Base-by-base conservation (phyloP, 2,329 filamentous ascomycete genomes). In the Mycosphaerella arachidis region DNA sequence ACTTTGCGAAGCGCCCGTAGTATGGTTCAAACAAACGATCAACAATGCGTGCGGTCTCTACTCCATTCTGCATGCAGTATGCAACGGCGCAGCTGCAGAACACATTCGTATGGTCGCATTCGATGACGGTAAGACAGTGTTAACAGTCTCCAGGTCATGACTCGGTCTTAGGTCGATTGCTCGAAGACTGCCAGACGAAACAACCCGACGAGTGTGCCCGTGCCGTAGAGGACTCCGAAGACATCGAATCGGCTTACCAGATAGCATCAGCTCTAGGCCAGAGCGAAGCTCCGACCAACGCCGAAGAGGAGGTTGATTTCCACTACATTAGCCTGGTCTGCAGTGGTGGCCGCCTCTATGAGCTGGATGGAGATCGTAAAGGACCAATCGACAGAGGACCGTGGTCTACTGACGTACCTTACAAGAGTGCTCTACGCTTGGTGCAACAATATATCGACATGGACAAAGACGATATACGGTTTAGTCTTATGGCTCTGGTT, bases 21-120 rank as follows among this genome's bases (percentile, higher is more conserved):
- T 46, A 9, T 53, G 29, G 51, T 53, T 53, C 29, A 53, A 53
- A 37, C 51, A 53, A 53, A 53, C 51, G 24, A 53, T 53, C 20
- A 53, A 53, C n/a, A 53, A 53, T 30, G 29, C 51, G 12, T 53
- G n/a, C 35, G 29, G 51, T 30, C 31, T 53, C 18, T 53, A 53
- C 31, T 20, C 29, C 12, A 24, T 53, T 10, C 29, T 53, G 13
- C 29, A 53, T 30, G 29, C 29, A 31, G 20, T 53, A 20, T 53
- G 29, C 29, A 53, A 53, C 35, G 24, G 51, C 20, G 29, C 12
- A 53, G 51, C 51, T n/a, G 29, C 20, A 18, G 16, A 53, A 10
- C 24, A 29, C 16, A 53, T 53, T 20, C 13, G 29, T 53, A 37
- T 13, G 51, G 33, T 37, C 20, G 13, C 35, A 37, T 10, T 53